Evolutionary conservation across 306 rosid genomes (phyloP).

Genomic region (Vicia villosa): DNA sequence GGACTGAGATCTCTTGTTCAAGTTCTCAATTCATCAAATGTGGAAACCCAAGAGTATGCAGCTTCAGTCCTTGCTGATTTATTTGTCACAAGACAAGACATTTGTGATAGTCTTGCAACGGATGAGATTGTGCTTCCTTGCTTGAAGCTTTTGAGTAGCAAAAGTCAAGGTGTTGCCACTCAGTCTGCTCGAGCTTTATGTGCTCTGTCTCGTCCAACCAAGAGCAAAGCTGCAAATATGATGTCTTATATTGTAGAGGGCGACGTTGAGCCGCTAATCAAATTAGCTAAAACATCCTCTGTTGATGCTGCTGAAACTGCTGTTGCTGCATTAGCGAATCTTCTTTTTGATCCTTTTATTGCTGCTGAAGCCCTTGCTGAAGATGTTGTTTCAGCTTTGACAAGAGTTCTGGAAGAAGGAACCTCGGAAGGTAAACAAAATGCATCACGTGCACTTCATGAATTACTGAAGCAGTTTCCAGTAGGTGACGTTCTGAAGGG

Average conservation of each 20-base stretch:
- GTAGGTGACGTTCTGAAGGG: constrained; percentile 71
- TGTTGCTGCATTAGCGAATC: constrained; percentile 92
- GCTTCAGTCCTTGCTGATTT: constrained; percentile 94
- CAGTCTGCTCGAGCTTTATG: constrained; percentile 93
- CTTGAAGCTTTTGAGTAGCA: constrained; percentile 91
- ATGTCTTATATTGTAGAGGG: constrained; percentile 77
- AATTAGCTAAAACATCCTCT: constrained; percentile 89
- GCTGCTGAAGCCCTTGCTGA: constrained; percentile 79
- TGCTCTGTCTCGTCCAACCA: constrained; percentile 83
- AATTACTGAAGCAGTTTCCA: constrained; percentile 83
- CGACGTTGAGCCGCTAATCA: constrained; percentile 81
- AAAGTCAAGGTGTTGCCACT: constrained; percentile 83
- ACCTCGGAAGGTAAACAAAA: constrained; percentile 77
- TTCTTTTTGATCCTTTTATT: constrained; percentile 78
- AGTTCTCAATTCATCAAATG: constrained; percentile 78
- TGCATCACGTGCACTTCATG: constrained; percentile 88
- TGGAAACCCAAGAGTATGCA: constrained; percentile 83
- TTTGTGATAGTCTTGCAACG: constrained; percentile 83
- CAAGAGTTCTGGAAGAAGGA: constrained; percentile 83
- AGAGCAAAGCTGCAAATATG: constrained; percentile 60
- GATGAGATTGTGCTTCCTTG: constrained; percentile 88
- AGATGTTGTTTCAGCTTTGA: constrained; percentile 85
- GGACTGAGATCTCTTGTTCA: constrained; percentile 87
- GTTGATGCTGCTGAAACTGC: constrained; percentile 90
- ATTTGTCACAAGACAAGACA: constrained; percentile 82